These are phyloP conservation scores for Populus hybrid DNA, from an alignment of 441 rosid genomes.

Conservation along the genomic window DNA sequence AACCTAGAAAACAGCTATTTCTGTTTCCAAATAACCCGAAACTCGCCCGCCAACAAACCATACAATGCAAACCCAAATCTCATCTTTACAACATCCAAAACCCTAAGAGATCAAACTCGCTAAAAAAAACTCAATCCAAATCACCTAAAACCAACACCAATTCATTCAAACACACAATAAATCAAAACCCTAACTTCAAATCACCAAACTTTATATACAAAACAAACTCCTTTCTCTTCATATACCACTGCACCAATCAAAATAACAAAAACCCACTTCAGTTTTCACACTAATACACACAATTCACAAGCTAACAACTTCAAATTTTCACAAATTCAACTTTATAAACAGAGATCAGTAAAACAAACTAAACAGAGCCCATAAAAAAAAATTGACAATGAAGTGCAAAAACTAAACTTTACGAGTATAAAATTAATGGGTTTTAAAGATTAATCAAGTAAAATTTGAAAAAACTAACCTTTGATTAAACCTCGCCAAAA, in stretches of 20 bases:
- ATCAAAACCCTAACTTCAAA: slow-evolving; percentile 59
- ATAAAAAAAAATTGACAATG: slow-evolving; percentile 45
- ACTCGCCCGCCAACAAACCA: slow-evolving; percentile 40
- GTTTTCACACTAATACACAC: slow-evolving; percentile 20
- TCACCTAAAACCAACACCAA: slow-evolving; percentile 33
- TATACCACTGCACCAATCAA: slow-evolving; percentile 41
- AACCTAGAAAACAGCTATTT: slow-evolving; percentile 26
- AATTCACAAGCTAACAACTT: slow-evolving; percentile 34
- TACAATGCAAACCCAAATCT: slow-evolving; percentile 62
- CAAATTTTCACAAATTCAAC: slow-evolving; percentile 34
- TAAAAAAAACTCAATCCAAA: slow-evolving; percentile 27
- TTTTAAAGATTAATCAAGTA: neutral
- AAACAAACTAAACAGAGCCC: slow-evolving; percentile 10
- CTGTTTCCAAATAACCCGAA: slow-evolving; percentile 47
- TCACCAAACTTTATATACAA: slow-evolving; percentile 33
- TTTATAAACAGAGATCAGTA: slow-evolving; percentile 52
- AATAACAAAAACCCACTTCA: slow-evolving; percentile 13
- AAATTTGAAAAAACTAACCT: neutral
- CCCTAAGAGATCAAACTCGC: slow-evolving; percentile 61
- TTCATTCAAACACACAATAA: slow-evolving; percentile 26
- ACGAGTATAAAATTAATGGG: neutral
- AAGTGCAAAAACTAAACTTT: slow-evolving; percentile 32
- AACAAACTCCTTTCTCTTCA: slow-evolving; percentile 33
- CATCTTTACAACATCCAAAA: slow-evolving; percentile 47
- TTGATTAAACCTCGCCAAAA: neutral